Evolutionary conservation across 306 rosid species (phyloP).

Genomic region (Cucumis cinereus): DNA sequence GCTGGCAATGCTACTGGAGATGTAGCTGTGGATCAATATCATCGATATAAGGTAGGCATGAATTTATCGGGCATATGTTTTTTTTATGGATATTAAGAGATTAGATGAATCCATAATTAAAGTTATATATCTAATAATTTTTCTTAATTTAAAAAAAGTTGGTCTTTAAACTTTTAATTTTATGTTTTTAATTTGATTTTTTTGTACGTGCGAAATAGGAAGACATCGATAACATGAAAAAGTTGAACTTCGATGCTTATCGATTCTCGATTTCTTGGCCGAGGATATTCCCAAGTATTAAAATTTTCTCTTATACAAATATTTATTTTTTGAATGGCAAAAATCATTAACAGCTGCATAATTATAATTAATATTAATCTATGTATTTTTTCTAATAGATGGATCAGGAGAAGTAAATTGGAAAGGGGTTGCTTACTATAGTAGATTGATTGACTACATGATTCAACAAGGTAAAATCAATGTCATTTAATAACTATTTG

Average conservation of each 20-base stretch:
- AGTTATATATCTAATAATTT: too few relatives aligned
- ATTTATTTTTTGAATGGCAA: not conserved
- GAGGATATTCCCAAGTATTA: slow-evolving; percentile 70
- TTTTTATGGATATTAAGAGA: too few relatives aligned
- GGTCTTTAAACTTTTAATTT: not conserved
- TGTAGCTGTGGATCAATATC: slow-evolving; percentile 18
- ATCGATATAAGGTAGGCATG: slow-evolving; percentile 4
- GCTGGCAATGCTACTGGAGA: slow-evolving; percentile 10
- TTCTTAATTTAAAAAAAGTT: too few relatives aligned
- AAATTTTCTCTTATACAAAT: not conserved
- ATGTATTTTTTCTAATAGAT: too few relatives aligned
- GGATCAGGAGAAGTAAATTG: slow-evolving; percentile 78
- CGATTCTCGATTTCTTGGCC: slow-evolving; percentile 91
- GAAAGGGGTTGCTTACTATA: slow-evolving; percentile 88
- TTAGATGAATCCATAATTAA: too few relatives aligned
- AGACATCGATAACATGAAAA: slow-evolving; percentile 54
- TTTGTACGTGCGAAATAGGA: slow-evolving; percentile 29
- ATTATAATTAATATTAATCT: not conserved
- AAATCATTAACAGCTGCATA: not conserved
- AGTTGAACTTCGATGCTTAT: slow-evolving; percentile 60
- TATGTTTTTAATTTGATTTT: not conserved
- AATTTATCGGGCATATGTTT: too few relatives aligned
- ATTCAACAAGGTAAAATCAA: slow-evolving; percentile 40
- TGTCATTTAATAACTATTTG: too few relatives aligned
- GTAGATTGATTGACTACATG: slow-evolving; percentile 61